Evolutionary conservation across 2,329 filamentous ascomycete species (phyloP).

Genomic region (Pyrenochaeta sp.): DNA sequence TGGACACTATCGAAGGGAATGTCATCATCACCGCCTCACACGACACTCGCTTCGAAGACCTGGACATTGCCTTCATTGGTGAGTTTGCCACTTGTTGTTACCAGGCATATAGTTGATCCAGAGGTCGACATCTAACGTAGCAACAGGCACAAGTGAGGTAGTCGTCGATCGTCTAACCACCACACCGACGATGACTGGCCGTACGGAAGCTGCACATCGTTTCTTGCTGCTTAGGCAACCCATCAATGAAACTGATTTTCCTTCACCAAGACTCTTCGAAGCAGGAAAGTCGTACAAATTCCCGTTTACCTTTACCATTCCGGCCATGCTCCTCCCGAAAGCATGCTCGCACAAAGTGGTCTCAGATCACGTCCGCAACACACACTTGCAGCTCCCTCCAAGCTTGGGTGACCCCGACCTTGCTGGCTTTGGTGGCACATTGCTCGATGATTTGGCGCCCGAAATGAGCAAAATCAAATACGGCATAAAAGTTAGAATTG

Average conservation of each 20-base stretch:
- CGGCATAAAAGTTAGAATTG: conserved; percentile 59
- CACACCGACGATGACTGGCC: conserved; percentile 61
- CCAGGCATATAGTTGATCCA: background rate
- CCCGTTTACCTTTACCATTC: conserved; percentile 71
- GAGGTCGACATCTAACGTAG: conserved; percentile 18
- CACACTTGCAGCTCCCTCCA: conserved; percentile 68
- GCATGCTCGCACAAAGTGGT: conserved; percentile 64
- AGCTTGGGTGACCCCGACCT: conserved; percentile 67
- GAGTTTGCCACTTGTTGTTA: conserved; percentile 23
- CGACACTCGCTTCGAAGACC: conserved; percentile 65
- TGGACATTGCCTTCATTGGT: conserved; percentile 68
- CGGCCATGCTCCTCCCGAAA: conserved; percentile 66
- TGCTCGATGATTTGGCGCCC: conserved; percentile 69
- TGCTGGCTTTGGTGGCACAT: conserved; percentile 57
- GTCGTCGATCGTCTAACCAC: conserved; percentile 64
- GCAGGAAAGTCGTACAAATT: conserved; percentile 66
- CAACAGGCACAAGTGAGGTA: conserved; percentile 59
- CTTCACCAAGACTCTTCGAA: conserved; percentile 62
- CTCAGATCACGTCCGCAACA: conserved; percentile 61
- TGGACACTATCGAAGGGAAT: conserved; percentile 65
- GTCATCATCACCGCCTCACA: conserved; percentile 59
- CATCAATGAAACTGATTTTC: conserved; percentile 61
- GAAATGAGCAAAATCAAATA: conserved; percentile 70
- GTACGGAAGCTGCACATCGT: conserved; percentile 65
- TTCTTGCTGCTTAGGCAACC: conserved; percentile 71